Base-by-base conservation (phyloP, 257 asterid species). In the Cordia subcordata region DNA sequence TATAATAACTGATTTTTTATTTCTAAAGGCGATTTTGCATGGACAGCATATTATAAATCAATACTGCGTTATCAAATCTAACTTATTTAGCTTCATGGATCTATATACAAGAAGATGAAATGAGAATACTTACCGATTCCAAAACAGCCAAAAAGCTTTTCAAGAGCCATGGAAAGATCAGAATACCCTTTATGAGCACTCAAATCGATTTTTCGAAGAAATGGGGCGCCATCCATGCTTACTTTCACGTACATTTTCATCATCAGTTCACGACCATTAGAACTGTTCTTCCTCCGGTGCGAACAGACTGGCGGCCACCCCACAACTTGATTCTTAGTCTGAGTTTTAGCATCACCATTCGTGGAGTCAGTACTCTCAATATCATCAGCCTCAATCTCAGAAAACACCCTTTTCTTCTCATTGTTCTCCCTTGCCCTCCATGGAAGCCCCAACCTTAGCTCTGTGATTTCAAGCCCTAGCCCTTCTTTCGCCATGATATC, bases 241-340 rank as follows among this genome's bases (percentile, higher is more conserved):
- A 57, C 61, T 18, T 57, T 57, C 5, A 57, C 44, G 49, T 57
- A 57, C 61, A 15, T 57, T 18, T 32, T 57, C 21, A 11, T 57
- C 11, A 1, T 16, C 22, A 51, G 8, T 39, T 57, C 49, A 57
- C 61, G 45, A 4, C 47, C 49, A 57, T 57, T 39, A 16, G 35
- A 57, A 16, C 61, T 57, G 44, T 18, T 57, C 44, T 35, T 57
- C 27, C 49, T 57, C 11, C 61, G 8, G 35, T 57, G 35, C 35
- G 61, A 57, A 57, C 61, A 57, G 20, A 57, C 61, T 4, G 61
- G 61, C 13, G 61, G 61, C 61, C 61, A 57, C 12, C 61, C 61
- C 45, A 57, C 61, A 32, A 53, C 57, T 53, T 53, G 57, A 11
- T 21, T 53, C 11, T 53, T 53, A 20, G 17, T 12, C 0, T 53